A percentile compares a stretch with the other conserved stretches of the same genome.
These are phyloP conservation scores for Citrullus colocynthis DNA, from an alignment of 306 rosid species.

Conservation along the genomic window DNA sequence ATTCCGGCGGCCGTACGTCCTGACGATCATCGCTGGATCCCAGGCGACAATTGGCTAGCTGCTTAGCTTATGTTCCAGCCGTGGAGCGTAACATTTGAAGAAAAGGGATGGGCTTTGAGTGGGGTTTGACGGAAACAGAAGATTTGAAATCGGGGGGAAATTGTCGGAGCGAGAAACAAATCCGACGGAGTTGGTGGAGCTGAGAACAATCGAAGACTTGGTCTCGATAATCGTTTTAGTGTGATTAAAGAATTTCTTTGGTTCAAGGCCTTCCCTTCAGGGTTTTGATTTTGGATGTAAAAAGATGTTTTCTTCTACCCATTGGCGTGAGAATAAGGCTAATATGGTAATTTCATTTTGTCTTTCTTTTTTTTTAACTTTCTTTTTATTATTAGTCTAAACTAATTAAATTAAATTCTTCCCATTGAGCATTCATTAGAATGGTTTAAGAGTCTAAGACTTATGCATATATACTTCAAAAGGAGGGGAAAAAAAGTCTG, in stretches of 20 bases:
- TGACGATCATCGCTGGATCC: constrained; percentile 54
- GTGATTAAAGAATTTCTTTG: background rate
- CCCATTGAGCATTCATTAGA: no score
- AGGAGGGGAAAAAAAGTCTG: no score
- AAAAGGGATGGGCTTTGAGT: constrained; percentile 20
- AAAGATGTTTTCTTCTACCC: background rate
- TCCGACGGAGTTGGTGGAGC: background rate
- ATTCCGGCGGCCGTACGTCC: constrained; percentile 90
- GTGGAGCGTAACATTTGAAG: background rate
- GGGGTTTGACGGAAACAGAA: constrained; percentile 19
- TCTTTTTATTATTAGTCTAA: no score
- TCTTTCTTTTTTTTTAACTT: no score
- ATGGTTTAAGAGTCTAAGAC: no score
- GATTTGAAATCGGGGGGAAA: background rate
- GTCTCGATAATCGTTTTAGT: background rate
- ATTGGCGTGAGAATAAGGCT: background rate
- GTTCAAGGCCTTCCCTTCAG: background rate
- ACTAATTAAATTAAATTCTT: no score
- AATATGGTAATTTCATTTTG: background rate
- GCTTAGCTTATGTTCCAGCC: background rate
- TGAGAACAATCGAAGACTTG: background rate
- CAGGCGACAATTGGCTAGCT: background rate
- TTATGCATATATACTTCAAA: no score
- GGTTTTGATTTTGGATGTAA: background rate
- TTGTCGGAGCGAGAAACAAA: background rate